These are phyloP conservation scores for Cladophialophora psammophila DNA, from an alignment of 2,329 filamentous ascomycete species.

Conservation along the genomic window DNA sequence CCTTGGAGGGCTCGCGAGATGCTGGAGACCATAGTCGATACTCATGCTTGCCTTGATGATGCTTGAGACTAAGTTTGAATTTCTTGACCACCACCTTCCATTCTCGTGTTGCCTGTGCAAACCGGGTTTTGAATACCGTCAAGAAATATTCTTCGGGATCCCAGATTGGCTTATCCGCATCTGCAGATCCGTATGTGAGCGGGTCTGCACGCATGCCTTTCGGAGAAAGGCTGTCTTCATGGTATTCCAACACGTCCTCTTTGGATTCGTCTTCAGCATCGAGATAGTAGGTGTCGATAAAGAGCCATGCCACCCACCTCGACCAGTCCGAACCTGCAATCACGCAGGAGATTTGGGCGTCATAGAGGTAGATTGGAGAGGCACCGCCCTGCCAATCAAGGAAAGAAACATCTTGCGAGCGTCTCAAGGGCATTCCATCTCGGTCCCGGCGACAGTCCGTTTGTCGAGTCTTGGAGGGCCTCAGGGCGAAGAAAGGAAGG, in stretches of 20 bases:
- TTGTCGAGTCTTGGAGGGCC: not conserved
- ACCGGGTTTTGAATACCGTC: not conserved
- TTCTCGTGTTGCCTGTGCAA: conserved; percentile 1
- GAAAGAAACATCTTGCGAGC: conserved; percentile 7
- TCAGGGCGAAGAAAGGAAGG: not conserved
- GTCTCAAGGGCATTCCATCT: not conserved
- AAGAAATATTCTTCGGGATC: conserved; percentile 17
- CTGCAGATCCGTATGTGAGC: not conserved
- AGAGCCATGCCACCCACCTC: not conserved
- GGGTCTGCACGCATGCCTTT: not conserved
- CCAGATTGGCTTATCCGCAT: conserved; percentile 7
- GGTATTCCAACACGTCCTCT: conserved; percentile 3
- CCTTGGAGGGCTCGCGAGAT: not conserved
- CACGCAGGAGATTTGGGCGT: conserved; percentile 12
- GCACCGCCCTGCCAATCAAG: not conserved
- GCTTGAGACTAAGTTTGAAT: not conserved
- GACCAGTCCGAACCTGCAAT: not conserved
- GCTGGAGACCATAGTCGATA: not conserved
- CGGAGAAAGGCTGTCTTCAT: not conserved
- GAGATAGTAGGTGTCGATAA: conserved; percentile 11
- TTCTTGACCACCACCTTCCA: not conserved
- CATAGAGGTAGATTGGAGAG: conserved; percentile 1
- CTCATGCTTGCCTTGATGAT: not conserved
- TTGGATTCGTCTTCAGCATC: not conserved
- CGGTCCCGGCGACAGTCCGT: not conserved